Base-by-base conservation (phyloP, 331 rosid genomes). In the Phaseolus coccineus region DNA sequence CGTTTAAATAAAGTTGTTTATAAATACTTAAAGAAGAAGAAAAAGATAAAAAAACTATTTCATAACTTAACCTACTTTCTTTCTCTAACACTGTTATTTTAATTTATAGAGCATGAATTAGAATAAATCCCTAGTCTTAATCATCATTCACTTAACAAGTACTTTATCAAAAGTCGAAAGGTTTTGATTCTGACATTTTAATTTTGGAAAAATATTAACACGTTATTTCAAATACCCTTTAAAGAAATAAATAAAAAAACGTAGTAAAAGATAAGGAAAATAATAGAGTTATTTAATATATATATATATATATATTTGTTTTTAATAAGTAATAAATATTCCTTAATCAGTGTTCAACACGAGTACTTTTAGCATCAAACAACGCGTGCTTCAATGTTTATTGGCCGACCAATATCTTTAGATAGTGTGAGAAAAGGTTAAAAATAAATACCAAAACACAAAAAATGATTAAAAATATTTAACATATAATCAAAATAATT, bases 121-220 rank as follows among this genome's bases (percentile, higher is more conserved):
- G 74, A 69, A 69, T 69, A 46, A 69, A 69, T 44, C 57, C 58
- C 40, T 3, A 69, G 56, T 46, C 40, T 14, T 6, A 25, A 69
- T 44, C 56, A 5, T 46, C 57, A 25, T 3, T 6, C 25, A 47
- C 40, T 42, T 47, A 46, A 46, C 39, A 25, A 12, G 31, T 25
- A 27, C 14, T 14, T 46, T 24, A 46, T 0, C 7, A 67, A 22
- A 67, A 67, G 52, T 42, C 46, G 6, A 24, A 46, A 44, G 48
- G 58, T 44, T 68, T 68, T 68, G 37, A 44, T 68, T 68, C 56
- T 25, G 73, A 68, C 56, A 44, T 44, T 24, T 37, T 39, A 37
- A 2, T 37, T 39, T 65, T 19, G 4, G 13, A 62, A 15, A 61
- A 61, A 61, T 30, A 30, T 31, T 30, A 5, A 15, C 42, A 30